Evolutionary conservation across 2,329 filamentous ascomycete genomes (phyloP).

Genomic region (Cordyceps cicadae): DNA sequence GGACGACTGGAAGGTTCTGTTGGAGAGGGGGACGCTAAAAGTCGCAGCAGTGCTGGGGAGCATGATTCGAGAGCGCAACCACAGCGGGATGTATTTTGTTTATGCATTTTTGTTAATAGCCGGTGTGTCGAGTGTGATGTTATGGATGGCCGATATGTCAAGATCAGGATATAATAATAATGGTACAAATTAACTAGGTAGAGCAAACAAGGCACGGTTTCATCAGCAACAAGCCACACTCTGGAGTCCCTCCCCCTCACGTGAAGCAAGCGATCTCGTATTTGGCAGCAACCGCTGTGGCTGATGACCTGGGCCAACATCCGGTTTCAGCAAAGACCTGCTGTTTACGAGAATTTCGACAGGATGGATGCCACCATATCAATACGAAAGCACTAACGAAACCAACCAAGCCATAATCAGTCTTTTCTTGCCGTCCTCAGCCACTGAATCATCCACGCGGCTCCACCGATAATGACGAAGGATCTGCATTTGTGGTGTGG

Average conservation of each 20-base stretch:
- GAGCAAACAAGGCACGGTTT: no score
- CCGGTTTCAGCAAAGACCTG: neutral
- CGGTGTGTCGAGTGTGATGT: no score
- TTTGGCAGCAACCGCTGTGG: neutral
- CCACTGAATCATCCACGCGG: slow-evolving; percentile 6
- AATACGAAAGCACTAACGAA: neutral
- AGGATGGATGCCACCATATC: neutral
- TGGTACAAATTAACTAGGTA: no score
- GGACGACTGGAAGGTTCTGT: neutral
- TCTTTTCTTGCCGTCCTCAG: neutral
- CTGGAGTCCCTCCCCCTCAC: neutral
- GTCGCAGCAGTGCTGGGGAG: neutral
- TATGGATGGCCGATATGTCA: no score
- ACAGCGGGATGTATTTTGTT: no score
- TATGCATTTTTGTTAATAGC: no score
- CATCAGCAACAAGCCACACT: no score
- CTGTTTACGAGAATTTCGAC: neutral
- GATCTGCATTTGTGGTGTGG: neutral
- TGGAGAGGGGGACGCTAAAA: neutral
- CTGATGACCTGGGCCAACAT: neutral
- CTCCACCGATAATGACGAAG: neutral
- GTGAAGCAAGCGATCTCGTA: neutral
- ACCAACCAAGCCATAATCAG: neutral
- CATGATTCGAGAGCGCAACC: neutral
- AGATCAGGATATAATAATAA: no score